Conservation (phyloP, 1,139 yeast genomes). For the Geotrichum macrosporum region DNA sequence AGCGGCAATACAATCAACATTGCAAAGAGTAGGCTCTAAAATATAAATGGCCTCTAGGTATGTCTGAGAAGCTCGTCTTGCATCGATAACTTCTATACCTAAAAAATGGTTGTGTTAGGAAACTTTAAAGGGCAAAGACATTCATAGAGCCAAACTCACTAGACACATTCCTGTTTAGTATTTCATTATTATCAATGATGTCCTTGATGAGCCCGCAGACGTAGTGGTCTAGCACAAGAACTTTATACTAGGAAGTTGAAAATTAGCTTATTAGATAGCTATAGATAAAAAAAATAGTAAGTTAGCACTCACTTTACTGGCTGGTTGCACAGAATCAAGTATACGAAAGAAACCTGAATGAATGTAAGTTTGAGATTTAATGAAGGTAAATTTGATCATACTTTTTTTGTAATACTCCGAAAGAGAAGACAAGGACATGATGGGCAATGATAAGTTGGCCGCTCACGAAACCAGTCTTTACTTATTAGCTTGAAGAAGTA, state of each 20-base stretch:
- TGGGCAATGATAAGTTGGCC: too few species aligned
- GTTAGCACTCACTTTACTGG: slow-evolving; percentile 28
- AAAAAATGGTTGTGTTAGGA: too few species aligned
- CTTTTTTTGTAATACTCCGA: slow-evolving; percentile 18
- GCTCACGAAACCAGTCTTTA: too few species aligned
- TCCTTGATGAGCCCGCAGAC: slow-evolving; percentile 38
- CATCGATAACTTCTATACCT: slow-evolving; percentile 54
- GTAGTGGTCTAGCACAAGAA: slow-evolving; percentile 41
- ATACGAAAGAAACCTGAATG: slow-evolving; percentile 30
- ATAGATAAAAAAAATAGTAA: neutral
- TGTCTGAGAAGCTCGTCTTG: slow-evolving; percentile 47
- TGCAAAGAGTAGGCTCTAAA: slow-evolving; percentile 50
- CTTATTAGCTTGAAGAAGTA: too few species aligned
- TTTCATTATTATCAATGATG: slow-evolving; percentile 39
- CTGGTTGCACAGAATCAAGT: slow-evolving; percentile 38
- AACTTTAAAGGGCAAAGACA: too few species aligned
- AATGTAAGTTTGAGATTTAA: neutral
- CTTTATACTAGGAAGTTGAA: slow-evolving; percentile 36
- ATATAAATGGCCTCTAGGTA: slow-evolving; percentile 59
- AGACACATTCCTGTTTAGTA: slow-evolving; percentile 41
- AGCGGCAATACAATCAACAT: slow-evolving; percentile 54
- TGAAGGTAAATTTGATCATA: neutral
- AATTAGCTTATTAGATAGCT: neutral
- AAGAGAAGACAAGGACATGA: slow-evolving; percentile 16
- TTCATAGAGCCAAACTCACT: slow-evolving; percentile 24